These are phyloP conservation scores for Thuidium tamariscinum DNA, from an alignment of 225 moss, liverwort and hornwort species.

Conservation along the genomic window DNA sequence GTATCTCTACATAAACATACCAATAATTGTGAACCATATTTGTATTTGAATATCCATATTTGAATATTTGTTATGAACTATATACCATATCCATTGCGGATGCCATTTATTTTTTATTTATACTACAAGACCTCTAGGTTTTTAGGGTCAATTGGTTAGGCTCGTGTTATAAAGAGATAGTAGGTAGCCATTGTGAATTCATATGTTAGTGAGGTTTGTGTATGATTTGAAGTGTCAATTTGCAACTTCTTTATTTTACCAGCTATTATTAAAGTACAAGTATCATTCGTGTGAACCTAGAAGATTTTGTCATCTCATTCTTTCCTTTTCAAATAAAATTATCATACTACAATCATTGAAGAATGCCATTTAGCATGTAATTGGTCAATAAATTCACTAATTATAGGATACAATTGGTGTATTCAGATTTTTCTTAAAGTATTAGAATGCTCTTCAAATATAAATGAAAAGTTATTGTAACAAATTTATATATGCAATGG, in stretches of 20 bases:
- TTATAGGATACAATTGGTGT: neutral
- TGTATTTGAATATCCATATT: fast-evolving
- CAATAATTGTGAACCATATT: neutral
- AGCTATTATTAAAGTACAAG: neutral
- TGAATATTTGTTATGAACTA: fast-evolving
- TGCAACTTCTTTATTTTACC: neutral
- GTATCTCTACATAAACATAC: fast-evolving
- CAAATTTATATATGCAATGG: neutral
- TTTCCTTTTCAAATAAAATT: neutral
- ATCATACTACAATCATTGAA: neutral
- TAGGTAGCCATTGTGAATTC: too few species aligned
- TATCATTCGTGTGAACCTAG: neutral
- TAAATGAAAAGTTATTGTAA: neutral
- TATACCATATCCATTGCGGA: neutral
- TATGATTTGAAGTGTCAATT: too few species aligned
- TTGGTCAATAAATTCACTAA: too few species aligned
- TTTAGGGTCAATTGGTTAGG: too few species aligned
- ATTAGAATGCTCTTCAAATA: neutral
- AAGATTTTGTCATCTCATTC: neutral
- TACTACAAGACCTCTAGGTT: neutral
- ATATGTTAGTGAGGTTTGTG: neutral
- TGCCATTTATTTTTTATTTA: neutral
- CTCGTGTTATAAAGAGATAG: neutral
- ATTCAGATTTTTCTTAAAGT: too few species aligned
- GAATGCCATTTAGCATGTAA: neutral